Base-by-base conservation (phyloP, 2,329 filamentous ascomycete genomes). In the Mycosphaerella sp. region DNA sequence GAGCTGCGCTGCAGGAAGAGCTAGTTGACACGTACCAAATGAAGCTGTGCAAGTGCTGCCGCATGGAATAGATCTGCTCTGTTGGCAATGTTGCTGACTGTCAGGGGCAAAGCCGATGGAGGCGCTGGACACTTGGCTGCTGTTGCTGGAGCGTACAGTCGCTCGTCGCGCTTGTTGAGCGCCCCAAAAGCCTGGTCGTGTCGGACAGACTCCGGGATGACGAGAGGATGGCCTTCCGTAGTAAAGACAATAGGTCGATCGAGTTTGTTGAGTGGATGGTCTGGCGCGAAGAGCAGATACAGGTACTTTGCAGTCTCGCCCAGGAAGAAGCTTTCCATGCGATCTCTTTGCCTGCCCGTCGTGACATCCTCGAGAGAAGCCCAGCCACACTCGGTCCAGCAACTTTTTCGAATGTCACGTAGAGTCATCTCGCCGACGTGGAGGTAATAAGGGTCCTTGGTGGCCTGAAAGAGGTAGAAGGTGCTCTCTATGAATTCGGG, bases 271-370 rank as follows among this genome's bases (percentile, higher is more conserved):
- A 98, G 74, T 0, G 91, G 89, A 71, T 97, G 93, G 11, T 84
- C 79, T 4, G 84, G 80, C 61, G 95, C 88, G 69, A 95, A 97
- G 2, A 97, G 80, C 51, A 98, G 75, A 69, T 95, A 97, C 59
- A 98, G 77, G 70, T 98, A 98, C 71, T 97, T 96, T 43, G 89
- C 85, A 1, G 93, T 98, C 72, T 98, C 93, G 11, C 93, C 92
- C 1, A 98, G 78, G 66, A 97, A 97, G 77, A 97, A 98, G 69
- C 92, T 97, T 72, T 98, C 93, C 93, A 97, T 97, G 34, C 93
- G 86, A 69, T 98, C 91, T 62, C 82, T 88, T 71, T 89, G 83
- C 72, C 96, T 89, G 3, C 92, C 92, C n/a, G 68, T 75, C 6
- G 71, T 69, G 17, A 79, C 76, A 57, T 79, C 76, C 31, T 75